Conservation (phyloP, 345 rosid species). For the Eucalyptus albens region DNA sequence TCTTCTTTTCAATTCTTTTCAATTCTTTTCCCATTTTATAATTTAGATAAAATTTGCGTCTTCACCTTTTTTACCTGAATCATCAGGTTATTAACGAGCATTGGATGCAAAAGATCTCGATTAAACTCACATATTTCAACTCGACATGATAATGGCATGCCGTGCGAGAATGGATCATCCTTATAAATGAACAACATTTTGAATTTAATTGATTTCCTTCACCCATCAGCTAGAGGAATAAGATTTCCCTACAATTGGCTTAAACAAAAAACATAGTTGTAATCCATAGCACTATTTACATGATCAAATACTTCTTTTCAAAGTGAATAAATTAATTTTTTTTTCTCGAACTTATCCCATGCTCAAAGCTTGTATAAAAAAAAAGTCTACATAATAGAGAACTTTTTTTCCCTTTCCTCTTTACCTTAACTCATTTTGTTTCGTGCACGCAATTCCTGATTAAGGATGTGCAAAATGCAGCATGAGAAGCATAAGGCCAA, state of each 20-base stretch:
- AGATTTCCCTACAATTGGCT: background rate
- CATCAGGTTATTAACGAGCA: background rate
- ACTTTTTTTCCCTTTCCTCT: background rate
- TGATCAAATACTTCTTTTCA: too few relatives aligned
- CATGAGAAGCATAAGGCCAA: slow-evolving; percentile 19
- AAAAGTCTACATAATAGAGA: background rate
- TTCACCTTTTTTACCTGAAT: background rate
- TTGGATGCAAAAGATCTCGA: background rate
- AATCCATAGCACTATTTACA: background rate
- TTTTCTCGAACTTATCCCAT: too few relatives aligned
- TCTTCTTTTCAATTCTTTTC: background rate
- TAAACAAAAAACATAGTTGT: background rate
- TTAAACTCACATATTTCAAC: background rate
- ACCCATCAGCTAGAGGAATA: background rate
- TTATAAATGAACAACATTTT: background rate
- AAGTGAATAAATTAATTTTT: too few relatives aligned
- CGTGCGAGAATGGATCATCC: background rate
- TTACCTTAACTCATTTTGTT: background rate
- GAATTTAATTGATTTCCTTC: background rate
- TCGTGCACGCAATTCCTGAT: background rate
- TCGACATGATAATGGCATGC: background rate
- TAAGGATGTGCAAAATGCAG: background rate
- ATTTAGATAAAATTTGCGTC: background rate
- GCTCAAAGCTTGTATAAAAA: too few relatives aligned
- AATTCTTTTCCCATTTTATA: background rate